phyloP scores from a whole-genome alignment of 805 yeast species.

The Nakazawaea wickerhamii region DNA sequence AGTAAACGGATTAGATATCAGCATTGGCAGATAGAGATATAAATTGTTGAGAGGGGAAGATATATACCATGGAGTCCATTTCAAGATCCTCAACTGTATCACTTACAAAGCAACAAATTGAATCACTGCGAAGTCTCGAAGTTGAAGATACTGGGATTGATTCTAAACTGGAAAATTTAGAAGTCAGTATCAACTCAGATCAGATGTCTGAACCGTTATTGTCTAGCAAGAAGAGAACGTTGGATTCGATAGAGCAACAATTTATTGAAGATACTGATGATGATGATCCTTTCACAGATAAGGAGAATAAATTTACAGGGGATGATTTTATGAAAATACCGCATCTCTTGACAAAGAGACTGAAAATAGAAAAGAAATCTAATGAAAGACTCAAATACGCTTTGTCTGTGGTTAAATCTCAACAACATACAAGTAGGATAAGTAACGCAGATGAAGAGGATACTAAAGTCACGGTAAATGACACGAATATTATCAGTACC shows the following conservation, averaged over 20 bases:
- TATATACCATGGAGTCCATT: not conserved
- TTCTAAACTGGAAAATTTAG: not conserved
- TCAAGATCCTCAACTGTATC: not conserved
- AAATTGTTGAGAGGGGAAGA: not conserved
- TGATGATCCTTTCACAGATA: conserved; percentile 15
- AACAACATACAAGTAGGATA: not conserved
- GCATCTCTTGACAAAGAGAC: conserved; percentile 10
- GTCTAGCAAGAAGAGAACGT: conserved; percentile 1
- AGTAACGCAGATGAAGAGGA: conserved; percentile 17
- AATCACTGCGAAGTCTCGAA: conserved; percentile 5
- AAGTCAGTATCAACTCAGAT: not conserved
- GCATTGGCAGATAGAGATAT: too few relatives aligned
- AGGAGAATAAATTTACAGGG: conserved; percentile 3
- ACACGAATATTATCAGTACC: conserved; percentile 9
- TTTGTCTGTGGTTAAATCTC: conserved; percentile 9
- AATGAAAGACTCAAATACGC: conserved; percentile 14
- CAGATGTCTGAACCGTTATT: not conserved
- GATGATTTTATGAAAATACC: conserved; percentile 9
- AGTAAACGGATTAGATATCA: too few relatives aligned
- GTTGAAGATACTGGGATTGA: not conserved
- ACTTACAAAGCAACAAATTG: conserved; percentile 13
- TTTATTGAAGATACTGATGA: not conserved
- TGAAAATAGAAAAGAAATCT: conserved; percentile 11
- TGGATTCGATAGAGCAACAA: conserved; percentile 1
- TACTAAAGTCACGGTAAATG: conserved; percentile 12